A percentile compares a stretch with the other conserved stretches of the same genome.
phyloP scores from a whole-genome alignment of 768 basidiomycete genomes.

The Rickenella mellea region DNA sequence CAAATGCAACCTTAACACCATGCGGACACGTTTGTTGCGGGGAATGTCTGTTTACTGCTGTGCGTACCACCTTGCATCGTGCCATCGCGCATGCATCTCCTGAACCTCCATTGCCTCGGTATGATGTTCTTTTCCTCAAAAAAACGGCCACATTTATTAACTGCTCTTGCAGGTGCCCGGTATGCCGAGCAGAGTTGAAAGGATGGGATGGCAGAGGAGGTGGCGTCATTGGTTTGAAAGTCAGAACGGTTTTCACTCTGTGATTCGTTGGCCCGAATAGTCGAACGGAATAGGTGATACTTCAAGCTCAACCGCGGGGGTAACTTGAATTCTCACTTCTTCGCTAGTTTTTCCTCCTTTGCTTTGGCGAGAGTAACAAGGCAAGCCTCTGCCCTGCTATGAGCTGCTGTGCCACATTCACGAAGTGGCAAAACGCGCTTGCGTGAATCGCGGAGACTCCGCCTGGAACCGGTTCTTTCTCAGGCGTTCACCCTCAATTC shows the following conservation, averaged over 20 bases:
- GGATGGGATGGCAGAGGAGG: slow-evolving; percentile 67
- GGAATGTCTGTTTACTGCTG: slow-evolving; percentile 62
- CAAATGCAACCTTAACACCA: slow-evolving; percentile 67
- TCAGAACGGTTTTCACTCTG: slow-evolving; percentile 2
- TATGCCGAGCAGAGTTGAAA: slow-evolving; percentile 55
- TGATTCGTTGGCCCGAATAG: too few species aligned
- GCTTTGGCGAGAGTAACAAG: too few species aligned
- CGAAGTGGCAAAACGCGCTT: too few species aligned
- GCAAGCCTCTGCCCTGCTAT: too few species aligned
- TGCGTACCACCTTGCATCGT: slow-evolving; percentile 52
- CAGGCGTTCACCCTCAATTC: too few species aligned
- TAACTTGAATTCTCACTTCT: too few species aligned
- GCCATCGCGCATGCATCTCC: slow-evolving; percentile 16
- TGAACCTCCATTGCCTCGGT: background rate
- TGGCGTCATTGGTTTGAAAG: slow-evolving; percentile 54
- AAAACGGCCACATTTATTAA: background rate
- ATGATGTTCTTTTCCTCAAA: background rate
- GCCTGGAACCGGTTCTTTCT: too few species aligned
- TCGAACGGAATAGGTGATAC: too few species aligned
- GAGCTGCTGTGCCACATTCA: too few species aligned
- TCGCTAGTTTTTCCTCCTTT: too few species aligned
- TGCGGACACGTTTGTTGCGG: slow-evolving; percentile 79
- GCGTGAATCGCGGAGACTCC: too few species aligned
- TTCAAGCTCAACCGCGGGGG: too few species aligned
- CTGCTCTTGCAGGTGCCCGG: slow-evolving; percentile 42